Base-by-base conservation (phyloP, 2,329 filamentous ascomycete genomes). In the Paracoccidioides lutzii region DNA sequence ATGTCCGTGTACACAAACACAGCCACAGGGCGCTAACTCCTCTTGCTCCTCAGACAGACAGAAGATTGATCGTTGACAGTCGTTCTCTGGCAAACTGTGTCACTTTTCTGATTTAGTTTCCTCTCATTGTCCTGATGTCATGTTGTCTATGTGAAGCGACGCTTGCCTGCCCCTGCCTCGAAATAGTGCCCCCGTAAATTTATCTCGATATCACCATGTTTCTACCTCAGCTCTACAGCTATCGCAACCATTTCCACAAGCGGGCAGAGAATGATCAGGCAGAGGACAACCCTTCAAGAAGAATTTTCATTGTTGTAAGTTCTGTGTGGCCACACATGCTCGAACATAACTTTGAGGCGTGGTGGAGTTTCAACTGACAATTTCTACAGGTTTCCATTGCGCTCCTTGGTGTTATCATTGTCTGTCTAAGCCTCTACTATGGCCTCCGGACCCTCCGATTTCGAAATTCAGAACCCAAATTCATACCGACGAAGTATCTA, bases 401-500 rank as follows among this genome's bases (percentile, higher is more conserved):
- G 50, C 66, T 71, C 51, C 52, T 64, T 30, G 54, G 70, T 33
- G 58, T 68, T 32, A 54, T 68, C 32, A 59, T 67, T 22, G 46
- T 68, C 22, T 59, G 65, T 48, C 52, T 65, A 46, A 44, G 61
- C 32, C 10, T 62, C 32, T 75, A 67, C 61, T 67, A 73, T 51
- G 58, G 68, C 50, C 62, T 73, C 15, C 74, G 75, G n/a, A 64
- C 65, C 50, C 66, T 75, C 42, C 74, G 76, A 38, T 64, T 67
- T 54, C 68, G 68, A 52, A 68, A 78, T 58, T 72, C 67, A 55
- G 69, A 76, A 33, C 77, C 78, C 2, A 79, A 72, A 66, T 76
- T 76, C 56, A 69, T 80, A 28, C 76, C 79, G 4, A 77, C 76
- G 0, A 67, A 70, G 32, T 75, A 68, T 55, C 62, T 81, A 37